Conservation (phyloP, 192 early-diverging fungal species). For the Entomortierella lignicola region DNA sequence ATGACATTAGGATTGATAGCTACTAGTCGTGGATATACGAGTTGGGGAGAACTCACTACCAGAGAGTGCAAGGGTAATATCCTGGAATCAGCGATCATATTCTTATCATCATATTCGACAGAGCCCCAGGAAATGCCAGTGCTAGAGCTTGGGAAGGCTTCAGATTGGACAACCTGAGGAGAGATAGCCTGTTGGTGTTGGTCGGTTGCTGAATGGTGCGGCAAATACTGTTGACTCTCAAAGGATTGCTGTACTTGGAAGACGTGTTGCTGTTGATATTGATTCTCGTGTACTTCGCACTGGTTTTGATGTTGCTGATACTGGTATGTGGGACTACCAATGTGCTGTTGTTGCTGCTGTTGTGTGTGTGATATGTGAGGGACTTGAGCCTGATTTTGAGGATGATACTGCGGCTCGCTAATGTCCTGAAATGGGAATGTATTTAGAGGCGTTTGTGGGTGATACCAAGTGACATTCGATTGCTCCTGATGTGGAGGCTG, state of each 20-base stretch:
- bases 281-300: no score
- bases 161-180: background rate
- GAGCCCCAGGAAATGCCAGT: background rate
- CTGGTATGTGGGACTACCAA: no score
- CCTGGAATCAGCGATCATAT: background rate
- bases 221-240: no score
- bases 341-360: background rate
- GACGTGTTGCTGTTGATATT: background rate
- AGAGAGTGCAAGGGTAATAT: background rate
- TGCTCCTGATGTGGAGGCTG: no score
- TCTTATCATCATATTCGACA: background rate
- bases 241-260: background rate
- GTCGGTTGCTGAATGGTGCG: no score
- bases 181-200: background rate
- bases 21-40: background rate
- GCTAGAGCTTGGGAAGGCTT: no score
- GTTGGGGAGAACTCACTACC: background rate
- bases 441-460: no score
- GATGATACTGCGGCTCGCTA: no score
- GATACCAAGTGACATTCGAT: no score
- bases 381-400: no score
- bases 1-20: background rate
- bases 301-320: background rate
- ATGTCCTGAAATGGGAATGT: no score
- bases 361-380: no score